A percentile compares a stretch with the other conserved stretches of the same genome.
Evolutionary conservation across 116 monocot genomes (phyloP).

Genomic region (Zostera marina): DNA sequence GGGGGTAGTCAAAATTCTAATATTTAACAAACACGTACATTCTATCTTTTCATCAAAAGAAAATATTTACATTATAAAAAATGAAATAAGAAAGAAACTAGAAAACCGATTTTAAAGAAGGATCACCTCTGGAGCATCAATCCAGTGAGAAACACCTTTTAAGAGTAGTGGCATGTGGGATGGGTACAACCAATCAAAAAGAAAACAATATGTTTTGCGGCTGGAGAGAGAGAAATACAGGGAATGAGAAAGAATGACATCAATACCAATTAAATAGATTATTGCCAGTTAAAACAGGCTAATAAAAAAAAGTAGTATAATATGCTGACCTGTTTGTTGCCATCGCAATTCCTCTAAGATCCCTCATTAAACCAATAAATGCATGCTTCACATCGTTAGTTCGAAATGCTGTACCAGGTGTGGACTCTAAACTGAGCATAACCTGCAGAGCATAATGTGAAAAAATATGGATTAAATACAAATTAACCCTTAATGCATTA

Average conservation of each 20-base stretch:
- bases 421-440: conserved; percentile 60
- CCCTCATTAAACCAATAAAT: conserved; percentile 95
- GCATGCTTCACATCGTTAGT: conserved; percentile 85
- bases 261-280: neutral
- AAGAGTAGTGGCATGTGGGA: conserved; percentile 77
- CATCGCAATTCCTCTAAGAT: conserved; percentile 97
- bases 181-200: conserved; percentile 98
- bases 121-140: conserved; percentile 74
- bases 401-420: conserved; percentile 72
- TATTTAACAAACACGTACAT: too few relatives aligned
- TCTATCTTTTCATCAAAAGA: too few relatives aligned
- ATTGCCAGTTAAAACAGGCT: neutral
- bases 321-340: conserved; percentile 77
- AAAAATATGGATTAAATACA: conserved; percentile 8
- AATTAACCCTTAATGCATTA: neutral
- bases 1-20: too few relatives aligned
- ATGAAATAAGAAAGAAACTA: conserved; percentile 1
- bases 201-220: conserved; percentile 77
- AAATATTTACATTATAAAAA: too few relatives aligned
- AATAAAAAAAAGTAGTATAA: neutral
- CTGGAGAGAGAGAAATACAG: conserved; percentile 13
- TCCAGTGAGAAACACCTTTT: conserved; percentile 80
- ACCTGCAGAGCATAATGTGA: conserved; percentile 22
- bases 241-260: neutral
- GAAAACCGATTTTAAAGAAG: neutral